These are phyloP conservation scores for Candida saitoana DNA, from an alignment of 805 yeast genomes.

Conservation along the genomic window DNA sequence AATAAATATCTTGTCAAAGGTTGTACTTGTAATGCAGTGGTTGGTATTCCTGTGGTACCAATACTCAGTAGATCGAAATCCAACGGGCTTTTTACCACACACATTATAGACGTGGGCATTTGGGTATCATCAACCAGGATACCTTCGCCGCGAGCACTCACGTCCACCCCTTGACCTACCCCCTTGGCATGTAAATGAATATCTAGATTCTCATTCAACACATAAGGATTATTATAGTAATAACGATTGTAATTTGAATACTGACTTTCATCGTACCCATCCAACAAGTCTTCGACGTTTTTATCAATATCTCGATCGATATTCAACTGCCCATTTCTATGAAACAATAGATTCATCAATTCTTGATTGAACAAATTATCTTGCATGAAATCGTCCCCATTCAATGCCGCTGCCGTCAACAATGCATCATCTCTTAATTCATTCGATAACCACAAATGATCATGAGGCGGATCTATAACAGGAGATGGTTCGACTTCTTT, in stretches of 20 bases:
- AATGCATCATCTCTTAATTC: constrained; percentile 71
- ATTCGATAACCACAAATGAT: constrained; percentile 65
- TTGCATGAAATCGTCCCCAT: constrained; percentile 54
- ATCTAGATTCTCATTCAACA: constrained; percentile 33
- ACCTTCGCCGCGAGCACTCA: constrained; percentile 34
- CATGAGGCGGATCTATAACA: constrained; percentile 23
- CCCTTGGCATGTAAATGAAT: constrained; percentile 43
- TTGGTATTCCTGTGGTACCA: constrained; percentile 41
- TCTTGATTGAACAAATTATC: constrained; percentile 20
- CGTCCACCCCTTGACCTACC: constrained; percentile 16
- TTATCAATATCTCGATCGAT: constrained; percentile 6
- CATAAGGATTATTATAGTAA: constrained; percentile 37
- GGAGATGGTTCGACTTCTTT: background rate
- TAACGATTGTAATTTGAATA: constrained; percentile 38
- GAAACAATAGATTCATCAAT: constrained; percentile 51
- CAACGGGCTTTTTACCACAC: constrained; percentile 36
- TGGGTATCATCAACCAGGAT: constrained; percentile 30
- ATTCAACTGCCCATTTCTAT: constrained; percentile 29
- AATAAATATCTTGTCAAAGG: constrained; percentile 71
- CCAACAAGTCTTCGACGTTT: constrained; percentile 15
- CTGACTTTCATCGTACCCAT: constrained; percentile 31
- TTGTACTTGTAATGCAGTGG: constrained; percentile 57
- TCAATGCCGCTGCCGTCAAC: constrained; percentile 67
- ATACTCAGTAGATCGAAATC: constrained; percentile 32
- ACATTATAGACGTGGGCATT: constrained; percentile 56